phyloP scores from a whole-genome alignment of 2,329 filamentous ascomycete genomes.

The Xylaria sp. region DNA sequence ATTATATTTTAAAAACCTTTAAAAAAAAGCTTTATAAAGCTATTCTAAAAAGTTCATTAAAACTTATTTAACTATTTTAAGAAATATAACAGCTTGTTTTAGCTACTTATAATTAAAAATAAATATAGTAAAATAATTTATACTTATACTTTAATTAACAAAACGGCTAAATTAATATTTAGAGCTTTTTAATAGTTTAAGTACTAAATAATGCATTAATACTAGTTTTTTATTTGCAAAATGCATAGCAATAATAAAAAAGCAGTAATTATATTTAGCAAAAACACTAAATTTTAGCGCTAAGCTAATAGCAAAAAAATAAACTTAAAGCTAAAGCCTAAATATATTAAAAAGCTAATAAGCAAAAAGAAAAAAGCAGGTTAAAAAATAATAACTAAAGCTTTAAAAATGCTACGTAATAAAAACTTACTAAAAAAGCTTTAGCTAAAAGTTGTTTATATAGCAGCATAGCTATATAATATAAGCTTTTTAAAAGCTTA shows the following conservation, averaged over 20 bases:
- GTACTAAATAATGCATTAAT: background rate
- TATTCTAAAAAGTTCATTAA: background rate
- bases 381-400: background rate
- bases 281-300: background rate
- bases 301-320: background rate
- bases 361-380: background rate
- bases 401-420: background rate
- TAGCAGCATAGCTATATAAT: background rate
- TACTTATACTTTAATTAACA: background rate
- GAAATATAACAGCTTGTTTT: background rate
- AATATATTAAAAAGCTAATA: background rate
- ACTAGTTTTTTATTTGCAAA: background rate
- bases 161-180: background rate
- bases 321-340: background rate
- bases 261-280: background rate
- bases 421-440: background rate
- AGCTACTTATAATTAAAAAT: background rate
- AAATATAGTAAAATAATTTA: conserved; percentile 8
- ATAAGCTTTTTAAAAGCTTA: conserved; percentile 1
- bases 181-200: background rate
- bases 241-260: conserved; percentile 2
- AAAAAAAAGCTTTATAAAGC: background rate
- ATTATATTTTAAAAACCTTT: background rate
- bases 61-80: background rate
- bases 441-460: background rate